These are phyloP conservation scores for Paramecium sonneborni DNA, from an alignment of 73 alveolate genomes.

Conservation along the genomic window DNA sequence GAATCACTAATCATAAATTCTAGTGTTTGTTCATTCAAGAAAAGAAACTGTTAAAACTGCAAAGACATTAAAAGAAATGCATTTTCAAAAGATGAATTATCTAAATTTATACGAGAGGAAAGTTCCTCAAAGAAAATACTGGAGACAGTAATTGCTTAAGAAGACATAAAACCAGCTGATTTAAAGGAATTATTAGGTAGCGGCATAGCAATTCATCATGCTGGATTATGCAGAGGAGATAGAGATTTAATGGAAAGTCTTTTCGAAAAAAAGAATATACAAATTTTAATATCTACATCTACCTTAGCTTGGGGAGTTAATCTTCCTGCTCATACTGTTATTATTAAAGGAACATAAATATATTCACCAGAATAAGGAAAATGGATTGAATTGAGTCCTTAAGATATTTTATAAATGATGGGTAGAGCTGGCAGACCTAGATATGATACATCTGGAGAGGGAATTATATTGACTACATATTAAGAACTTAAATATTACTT, in stretches of 20 bases:
- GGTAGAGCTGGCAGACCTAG: constrained; percentile 99
- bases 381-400: constrained; percentile 98
- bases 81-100: constrained; percentile 85
- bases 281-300: constrained; percentile 95
- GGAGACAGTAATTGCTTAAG: constrained; percentile 70
- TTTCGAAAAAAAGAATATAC: constrained; percentile 72
- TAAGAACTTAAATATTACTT: constrained; percentile 96
- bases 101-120: constrained; percentile 80
- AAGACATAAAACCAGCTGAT: constrained; percentile 71
- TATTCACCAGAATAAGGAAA: constrained; percentile 98
- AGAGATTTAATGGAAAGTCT: constrained; percentile 96
- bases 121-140: constrained; percentile 75
- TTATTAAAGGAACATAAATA: constrained; percentile 99
- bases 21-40: constrained; percentile 98
- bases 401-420: constrained; percentile 98
- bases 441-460: constrained; percentile 98
- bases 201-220: constrained; percentile 99
- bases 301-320: constrained; percentile 99
- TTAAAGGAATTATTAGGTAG: constrained; percentile 93
- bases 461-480: constrained; percentile 98
- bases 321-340: constrained; percentile 99
- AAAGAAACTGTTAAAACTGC: constrained; percentile 99
- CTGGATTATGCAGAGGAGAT: constrained; percentile 98
- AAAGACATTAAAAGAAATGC: constrained; percentile 88
- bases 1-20: constrained; percentile 94